Base-by-base conservation (phyloP, 2,329 filamentous ascomycete species). In the Fusarium xyrophilum region DNA sequence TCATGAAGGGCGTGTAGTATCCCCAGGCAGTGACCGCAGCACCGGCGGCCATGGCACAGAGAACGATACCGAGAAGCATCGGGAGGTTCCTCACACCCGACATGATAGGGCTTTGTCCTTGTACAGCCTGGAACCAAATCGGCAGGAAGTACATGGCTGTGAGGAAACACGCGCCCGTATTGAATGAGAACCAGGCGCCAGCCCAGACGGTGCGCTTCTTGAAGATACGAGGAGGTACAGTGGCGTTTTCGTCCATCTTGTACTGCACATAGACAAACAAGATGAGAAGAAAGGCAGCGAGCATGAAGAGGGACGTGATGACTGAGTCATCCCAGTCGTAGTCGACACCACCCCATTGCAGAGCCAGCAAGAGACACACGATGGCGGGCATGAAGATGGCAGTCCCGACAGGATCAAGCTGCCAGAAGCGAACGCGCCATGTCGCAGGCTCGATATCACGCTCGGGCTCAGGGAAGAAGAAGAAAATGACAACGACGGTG, bases 311-410 rank as follows among this genome's bases (percentile, higher is more conserved):
- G 27, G 68, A 73, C 1, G 71, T 73, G 19, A 76, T 71, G 23
- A 38, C 64, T 21, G 60, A 69, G 54, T 67, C 63, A 50, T 47
- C 65, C 76, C 72, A 77, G 7, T 67, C 59, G 42, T 81, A 80
- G 53, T 75, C 77, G 33, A 74, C 74, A 11, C 80, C 81, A 28
- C 81, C 81, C 82, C 82, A 86, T 60, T 85, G 82, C 9, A 86
- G 75, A n/a, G 83, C 83, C 1, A 86, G 76, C 0, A 86, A 70
- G 21, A 85, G 76, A 64, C 81, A 85, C 23, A 84, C 74, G 11
- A 84, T 76, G 17, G 80, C 72, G 1, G 76, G 76, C 69, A 76
- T 73, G 32, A 79, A 77, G 7, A 79, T 67, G 17, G 63, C 58
- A 6, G 74, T 76, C 13, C 77, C 77, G 9, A 78, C 62, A 21